These are phyloP conservation scores for Camillea tinctor DNA, from an alignment of 2,329 filamentous ascomycete genomes.

Conservation along the genomic window DNA sequence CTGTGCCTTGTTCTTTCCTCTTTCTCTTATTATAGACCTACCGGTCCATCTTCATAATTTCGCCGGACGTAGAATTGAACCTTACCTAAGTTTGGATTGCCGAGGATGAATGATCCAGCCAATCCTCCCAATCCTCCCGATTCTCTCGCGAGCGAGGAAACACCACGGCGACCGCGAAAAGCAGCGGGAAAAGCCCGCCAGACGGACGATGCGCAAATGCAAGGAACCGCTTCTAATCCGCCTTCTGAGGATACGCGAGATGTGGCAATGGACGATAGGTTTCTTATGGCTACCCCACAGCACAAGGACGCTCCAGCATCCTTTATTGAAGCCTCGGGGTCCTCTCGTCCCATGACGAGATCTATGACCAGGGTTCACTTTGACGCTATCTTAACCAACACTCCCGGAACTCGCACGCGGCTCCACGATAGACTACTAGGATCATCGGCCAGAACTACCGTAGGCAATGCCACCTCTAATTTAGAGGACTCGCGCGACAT, in stretches of 20 bases:
- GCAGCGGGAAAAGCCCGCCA: constrained; percentile 4
- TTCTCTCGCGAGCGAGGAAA: not conserved
- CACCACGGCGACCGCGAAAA: not conserved
- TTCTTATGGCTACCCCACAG: constrained; percentile 5
- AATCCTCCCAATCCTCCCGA: not conserved
- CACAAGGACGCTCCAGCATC: not conserved
- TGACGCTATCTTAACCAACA: not conserved
- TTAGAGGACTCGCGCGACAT: constrained; percentile 23
- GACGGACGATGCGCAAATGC: not conserved
- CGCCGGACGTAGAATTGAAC: not conserved
- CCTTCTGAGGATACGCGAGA: not conserved
- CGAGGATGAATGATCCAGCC: not conserved
- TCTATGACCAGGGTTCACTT: constrained; percentile 11
- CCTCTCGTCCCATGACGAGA: constrained; percentile 14
- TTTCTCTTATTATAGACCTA: not conserved
- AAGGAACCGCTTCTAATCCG: not conserved
- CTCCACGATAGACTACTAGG: constrained; percentile 13
- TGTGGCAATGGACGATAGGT: constrained; percentile 6
- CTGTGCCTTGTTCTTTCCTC: not conserved
- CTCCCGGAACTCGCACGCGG: constrained; percentile 2
- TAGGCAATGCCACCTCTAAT: constrained; percentile 8
- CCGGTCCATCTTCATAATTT: not conserved
- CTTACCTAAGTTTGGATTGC: not conserved
- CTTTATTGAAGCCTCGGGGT: not conserved
- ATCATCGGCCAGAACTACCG: constrained; percentile 4